Conservation (phyloP, 169 alveolate genomes). For the Plasmodium fragile region DNA sequence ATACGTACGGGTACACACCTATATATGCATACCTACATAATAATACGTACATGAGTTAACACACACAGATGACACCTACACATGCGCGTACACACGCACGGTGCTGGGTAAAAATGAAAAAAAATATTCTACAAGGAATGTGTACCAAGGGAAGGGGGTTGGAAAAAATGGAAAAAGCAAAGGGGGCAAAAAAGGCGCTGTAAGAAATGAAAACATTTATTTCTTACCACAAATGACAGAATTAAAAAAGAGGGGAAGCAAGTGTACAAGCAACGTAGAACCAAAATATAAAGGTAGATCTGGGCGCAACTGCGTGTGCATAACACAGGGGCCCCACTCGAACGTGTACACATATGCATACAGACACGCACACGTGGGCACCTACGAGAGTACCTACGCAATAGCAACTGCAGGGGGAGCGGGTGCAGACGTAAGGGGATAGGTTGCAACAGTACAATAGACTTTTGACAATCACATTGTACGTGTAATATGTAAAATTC, state of each 20-base stretch:
- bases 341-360: not conserved
- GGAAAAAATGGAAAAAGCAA: conserved; percentile 14
- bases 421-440: not conserved
- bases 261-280: not conserved
- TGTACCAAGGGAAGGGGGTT: not conserved
- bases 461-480: conserved; percentile 9
- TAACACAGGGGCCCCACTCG: no score
- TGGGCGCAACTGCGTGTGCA: not conserved
- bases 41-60: not conserved
- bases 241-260: conserved; percentile 8
- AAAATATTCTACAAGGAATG: conserved; percentile 12
- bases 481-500: not conserved
- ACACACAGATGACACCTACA: not conserved
- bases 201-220: conserved; percentile 35
- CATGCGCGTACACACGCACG: not conserved
- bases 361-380: not conserved
- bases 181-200: not conserved
- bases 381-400: not conserved
- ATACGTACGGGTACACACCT: not conserved
- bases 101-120: conserved; percentile 14
- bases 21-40: conserved; percentile 10
- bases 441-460: not conserved
- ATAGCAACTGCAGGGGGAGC: not conserved
- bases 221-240: conserved; percentile 62
- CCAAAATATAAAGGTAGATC: not conserved